phyloP scores from a whole-genome alignment of 2,329 filamentous ascomycete genomes.

The Bretziella fagacearum region DNA sequence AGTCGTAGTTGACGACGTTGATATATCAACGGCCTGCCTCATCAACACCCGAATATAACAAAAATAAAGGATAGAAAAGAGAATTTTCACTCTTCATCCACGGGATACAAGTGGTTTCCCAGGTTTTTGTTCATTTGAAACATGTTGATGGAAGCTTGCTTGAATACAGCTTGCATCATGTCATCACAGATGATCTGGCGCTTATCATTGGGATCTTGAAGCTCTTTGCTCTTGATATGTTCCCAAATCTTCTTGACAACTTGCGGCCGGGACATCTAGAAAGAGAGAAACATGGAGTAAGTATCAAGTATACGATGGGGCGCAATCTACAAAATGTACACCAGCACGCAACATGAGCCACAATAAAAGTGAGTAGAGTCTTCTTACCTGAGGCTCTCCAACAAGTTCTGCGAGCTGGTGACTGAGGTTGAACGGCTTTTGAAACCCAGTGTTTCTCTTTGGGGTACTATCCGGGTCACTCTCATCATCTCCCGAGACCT shows the following conservation, averaged over 20 bases:
- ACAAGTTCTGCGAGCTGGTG: conserved; percentile 51
- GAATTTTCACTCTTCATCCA: conserved; percentile 44
- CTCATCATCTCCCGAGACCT: conserved; percentile 35
- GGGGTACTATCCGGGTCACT: conserved; percentile 42
- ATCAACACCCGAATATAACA: neutral
- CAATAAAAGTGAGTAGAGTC: conserved; percentile 18
- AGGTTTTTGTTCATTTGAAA: conserved; percentile 98
- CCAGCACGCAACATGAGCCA: too few species aligned
- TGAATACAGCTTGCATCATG: conserved; percentile 80
- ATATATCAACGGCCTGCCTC: too few species aligned
- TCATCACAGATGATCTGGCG: conserved; percentile 90
- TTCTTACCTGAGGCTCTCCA: conserved; percentile 45
- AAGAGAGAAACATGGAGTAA: neutral
- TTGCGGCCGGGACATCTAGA: conserved; percentile 74
- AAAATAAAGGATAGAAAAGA: neutral
- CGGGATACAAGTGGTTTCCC: conserved; percentile 71
- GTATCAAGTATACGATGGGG: neutral
- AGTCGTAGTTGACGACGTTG: too few species aligned
- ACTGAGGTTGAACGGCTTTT: conserved; percentile 68
- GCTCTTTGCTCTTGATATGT: conserved; percentile 73
- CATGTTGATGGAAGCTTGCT: conserved; percentile 84
- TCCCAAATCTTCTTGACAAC: conserved; percentile 95
- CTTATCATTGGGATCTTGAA: conserved; percentile 84
- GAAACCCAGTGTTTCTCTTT: conserved; percentile 83
- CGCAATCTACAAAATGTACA: too few species aligned